A percentile compares a stretch with the other conserved stretches of the same genome.
Evolutionary conservation across 129 eudicot species (phyloP).

Genomic region (Ambrosia artemisiifolia): DNA sequence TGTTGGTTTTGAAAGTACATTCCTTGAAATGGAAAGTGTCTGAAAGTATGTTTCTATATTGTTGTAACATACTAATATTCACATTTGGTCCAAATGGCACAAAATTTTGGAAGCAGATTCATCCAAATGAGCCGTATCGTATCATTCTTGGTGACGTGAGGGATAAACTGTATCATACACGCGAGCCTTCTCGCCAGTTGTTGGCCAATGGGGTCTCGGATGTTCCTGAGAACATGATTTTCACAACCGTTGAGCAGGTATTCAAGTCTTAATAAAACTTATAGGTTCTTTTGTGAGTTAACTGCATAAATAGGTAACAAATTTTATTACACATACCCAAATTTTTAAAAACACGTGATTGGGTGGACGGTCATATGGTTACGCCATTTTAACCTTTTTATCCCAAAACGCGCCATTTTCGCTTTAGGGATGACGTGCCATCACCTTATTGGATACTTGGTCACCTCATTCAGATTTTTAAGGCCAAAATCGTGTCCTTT

Average conservation of each 20-base stretch:
- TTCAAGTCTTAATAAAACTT: background rate
- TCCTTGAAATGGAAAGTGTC: background rate
- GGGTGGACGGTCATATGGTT: background rate
- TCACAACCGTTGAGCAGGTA: conserved; percentile 63
- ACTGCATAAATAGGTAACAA: background rate
- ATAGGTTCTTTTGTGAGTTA: background rate
- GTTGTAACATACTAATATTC: background rate
- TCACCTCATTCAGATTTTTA: background rate
- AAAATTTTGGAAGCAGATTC: conserved; percentile 84
- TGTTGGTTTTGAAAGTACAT: background rate
- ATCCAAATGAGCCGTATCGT: conserved; percentile 79
- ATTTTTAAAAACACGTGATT: too few species aligned
- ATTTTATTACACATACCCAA: too few species aligned
- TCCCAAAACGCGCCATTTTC: background rate
- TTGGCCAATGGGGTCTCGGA: conserved; percentile 54
- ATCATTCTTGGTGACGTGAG: conserved; percentile 79
- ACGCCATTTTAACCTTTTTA: background rate
- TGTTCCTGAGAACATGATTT: conserved; percentile 52
- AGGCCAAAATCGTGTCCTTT: too few species aligned
- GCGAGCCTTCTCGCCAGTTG: conserved; percentile 70
- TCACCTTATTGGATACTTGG: background rate
- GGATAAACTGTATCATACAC: conserved; percentile 73
- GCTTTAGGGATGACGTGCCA: too few species aligned
- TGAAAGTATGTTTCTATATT: background rate
- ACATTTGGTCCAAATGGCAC: conserved; percentile 18